phyloP scores from a whole-genome alignment of 257 asterid genomes.

The Leptodermis oblonga region DNA sequence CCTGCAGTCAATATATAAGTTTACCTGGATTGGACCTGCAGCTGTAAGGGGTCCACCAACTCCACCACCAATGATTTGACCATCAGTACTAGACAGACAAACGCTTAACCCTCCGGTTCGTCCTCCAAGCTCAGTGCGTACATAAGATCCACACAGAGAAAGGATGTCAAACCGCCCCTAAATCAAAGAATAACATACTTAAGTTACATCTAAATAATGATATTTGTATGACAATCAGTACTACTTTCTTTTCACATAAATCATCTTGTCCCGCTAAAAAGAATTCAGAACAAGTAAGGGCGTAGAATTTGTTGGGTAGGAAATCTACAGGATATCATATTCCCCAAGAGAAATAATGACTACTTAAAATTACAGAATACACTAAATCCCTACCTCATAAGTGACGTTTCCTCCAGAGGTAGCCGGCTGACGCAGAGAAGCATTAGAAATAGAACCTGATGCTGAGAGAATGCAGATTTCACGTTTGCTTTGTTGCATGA shows the following conservation, averaged over 20 bases:
- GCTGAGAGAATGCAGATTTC: constrained; percentile 59
- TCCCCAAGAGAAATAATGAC: background rate
- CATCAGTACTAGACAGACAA: constrained; percentile 50
- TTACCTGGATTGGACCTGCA: constrained; percentile 61
- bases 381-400: constrained; percentile 41
- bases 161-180: constrained; percentile 62
- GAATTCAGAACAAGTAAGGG: background rate
- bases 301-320: background rate
- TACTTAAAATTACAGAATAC: background rate
- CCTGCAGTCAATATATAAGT: background rate
- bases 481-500: constrained; percentile 47
- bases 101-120: constrained; percentile 56
- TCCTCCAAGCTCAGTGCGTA: constrained; percentile 49
- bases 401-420: constrained; percentile 55
- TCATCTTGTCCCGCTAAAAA: background rate
- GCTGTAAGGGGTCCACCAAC: constrained; percentile 64
- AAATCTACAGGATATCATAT: background rate
- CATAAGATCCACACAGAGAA: constrained; percentile 54
- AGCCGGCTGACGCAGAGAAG: constrained; percentile 58
- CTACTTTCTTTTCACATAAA: background rate
- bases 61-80: constrained; percentile 68
- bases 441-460: constrained; percentile 56
- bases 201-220: constrained; percentile 1
- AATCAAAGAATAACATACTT: background rate
- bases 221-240: background rate